Evolutionary conservation across 805 yeast species (phyloP), one percentile per base, ranked within the genome.

Genomic region (Saccharomycopsis microspora): DNA sequence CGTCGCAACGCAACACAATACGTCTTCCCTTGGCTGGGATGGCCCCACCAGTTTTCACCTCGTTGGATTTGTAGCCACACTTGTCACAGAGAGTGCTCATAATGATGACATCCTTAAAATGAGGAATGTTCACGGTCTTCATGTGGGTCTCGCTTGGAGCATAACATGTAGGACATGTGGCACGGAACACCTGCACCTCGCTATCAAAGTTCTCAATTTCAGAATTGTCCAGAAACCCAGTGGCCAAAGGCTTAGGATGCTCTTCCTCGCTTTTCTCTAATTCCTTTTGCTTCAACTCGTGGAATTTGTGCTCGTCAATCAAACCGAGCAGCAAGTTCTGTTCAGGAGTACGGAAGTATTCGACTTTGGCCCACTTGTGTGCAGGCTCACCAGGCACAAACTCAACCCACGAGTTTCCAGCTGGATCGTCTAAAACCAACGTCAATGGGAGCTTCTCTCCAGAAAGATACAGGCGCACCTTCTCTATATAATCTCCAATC

Each of bases 21-120:
- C 72, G 79, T 54, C 80, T 80, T 53, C 97, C 99, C 63, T 80
- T 73, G 3, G 71, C 82, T 33, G 98, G 97, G 43, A 93, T 82
- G 5, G 83, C 94, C 57, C 99, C 99, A 51, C 99, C 99, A 4
- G 98, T 93, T 68, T 90, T 93, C 55, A 93, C 98, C 65, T 93
- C 99, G 62, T 93, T 93, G 11, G 95, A 85, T 68, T 86, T 90
- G 67, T 85, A 93, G 36, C 97, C 98, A 68, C 99, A 93, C 54
- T 76, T 67, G 33, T 82, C 89, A 68, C 99, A 93, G 1, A 77
- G 80, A 1, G 98, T 93, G 43, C 94, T 83, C 98, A 93, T 93
- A 58, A 93, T 77, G 51, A 93, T 83, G 39, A 93, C 99, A 56
- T 93, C 97, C 67, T 90, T 89, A 75, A 93, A 93, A 67, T 93